phyloP scores from a whole-genome alignment of 352 stramenopile genomes.

The Sclerospora graminicola region DNA sequence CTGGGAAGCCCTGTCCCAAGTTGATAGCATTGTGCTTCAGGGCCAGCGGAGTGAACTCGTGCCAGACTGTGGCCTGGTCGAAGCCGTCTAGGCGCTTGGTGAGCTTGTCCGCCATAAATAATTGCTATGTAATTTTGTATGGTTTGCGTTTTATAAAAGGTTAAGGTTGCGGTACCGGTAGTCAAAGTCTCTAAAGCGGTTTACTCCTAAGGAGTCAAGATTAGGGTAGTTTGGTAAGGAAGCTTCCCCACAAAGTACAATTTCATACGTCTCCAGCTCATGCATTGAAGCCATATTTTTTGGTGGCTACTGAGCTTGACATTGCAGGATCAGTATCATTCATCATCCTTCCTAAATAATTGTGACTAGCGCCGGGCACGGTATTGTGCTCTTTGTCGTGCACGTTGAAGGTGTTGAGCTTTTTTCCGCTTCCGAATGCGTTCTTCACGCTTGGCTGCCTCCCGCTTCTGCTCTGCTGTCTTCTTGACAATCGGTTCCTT shows the following conservation, averaged over 20 bases:
- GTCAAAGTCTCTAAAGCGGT: no score
- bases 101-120: slow-evolving; percentile 58
- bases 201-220: no score
- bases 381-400: slow-evolving; percentile 40
- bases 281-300: not conserved
- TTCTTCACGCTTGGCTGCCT: slow-evolving; percentile 69
- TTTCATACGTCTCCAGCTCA: no score
- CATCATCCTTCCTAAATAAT: not conserved
- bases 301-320: not conserved
- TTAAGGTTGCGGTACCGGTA: no score
- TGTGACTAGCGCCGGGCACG: slow-evolving; percentile 19
- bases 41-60: slow-evolving; percentile 86
- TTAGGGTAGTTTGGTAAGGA: no score
- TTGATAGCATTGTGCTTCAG: slow-evolving; percentile 86
- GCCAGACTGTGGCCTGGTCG: slow-evolving; percentile 76
- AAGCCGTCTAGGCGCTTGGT: slow-evolving; percentile 56
- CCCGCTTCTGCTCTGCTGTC: slow-evolving; percentile 58
- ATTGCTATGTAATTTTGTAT: no score
- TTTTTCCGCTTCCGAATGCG: slow-evolving; percentile 80
- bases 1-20: slow-evolving; percentile 89
- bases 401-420: slow-evolving; percentile 51
- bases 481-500: slow-evolving; percentile 67
- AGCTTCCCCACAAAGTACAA: no score
- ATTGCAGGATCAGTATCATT: no score
- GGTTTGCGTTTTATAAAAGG: no score